Conservation (phyloP, 768 basidiomycete genomes). For the Termitomyces sp. region DNA sequence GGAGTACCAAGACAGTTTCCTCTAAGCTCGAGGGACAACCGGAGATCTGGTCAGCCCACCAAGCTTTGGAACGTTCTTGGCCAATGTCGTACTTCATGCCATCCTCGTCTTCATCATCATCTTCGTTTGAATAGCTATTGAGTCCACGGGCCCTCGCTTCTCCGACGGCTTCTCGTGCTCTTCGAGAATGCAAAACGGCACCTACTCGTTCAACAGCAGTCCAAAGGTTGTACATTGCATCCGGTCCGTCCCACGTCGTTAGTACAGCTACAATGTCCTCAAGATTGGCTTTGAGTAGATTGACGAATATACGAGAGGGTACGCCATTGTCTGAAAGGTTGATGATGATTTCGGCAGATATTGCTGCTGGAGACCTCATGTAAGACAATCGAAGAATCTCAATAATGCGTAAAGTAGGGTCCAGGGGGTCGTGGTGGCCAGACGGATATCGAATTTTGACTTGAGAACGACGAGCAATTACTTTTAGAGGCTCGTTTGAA, state of each 20-base stretch:
- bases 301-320: slow-evolving; percentile 30
- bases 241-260: slow-evolving; percentile 37
- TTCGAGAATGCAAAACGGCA: slow-evolving; percentile 27
- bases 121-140: slow-evolving; percentile 31
- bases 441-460: slow-evolving; percentile 39
- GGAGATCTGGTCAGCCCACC: slow-evolving; percentile 66
- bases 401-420: slow-evolving; percentile 41
- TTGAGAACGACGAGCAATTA: slow-evolving; percentile 37
- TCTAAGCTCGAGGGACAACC: slow-evolving; percentile 58
- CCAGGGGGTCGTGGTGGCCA: slow-evolving; percentile 14
- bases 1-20: slow-evolving; percentile 53
- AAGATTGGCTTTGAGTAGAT: slow-evolving; percentile 31
- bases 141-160: slow-evolving; percentile 41
- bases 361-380: slow-evolving; percentile 35
- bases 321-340: slow-evolving; percentile 66
- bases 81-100: slow-evolving; percentile 19
- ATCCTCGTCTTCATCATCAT: slow-evolving; percentile 34
- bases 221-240: slow-evolving; percentile 40
- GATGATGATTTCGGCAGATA: slow-evolving; percentile 55
- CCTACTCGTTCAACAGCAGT: slow-evolving; percentile 28
- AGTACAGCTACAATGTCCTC: slow-evolving; percentile 30
- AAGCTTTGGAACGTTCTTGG: slow-evolving; percentile 46
- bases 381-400: slow-evolving; percentile 50
- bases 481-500: slow-evolving; percentile 13
- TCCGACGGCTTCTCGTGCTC: slow-evolving; percentile 26